Base-by-base conservation (phyloP, 306 rosid species). In the Prunus kanzakura region DNA sequence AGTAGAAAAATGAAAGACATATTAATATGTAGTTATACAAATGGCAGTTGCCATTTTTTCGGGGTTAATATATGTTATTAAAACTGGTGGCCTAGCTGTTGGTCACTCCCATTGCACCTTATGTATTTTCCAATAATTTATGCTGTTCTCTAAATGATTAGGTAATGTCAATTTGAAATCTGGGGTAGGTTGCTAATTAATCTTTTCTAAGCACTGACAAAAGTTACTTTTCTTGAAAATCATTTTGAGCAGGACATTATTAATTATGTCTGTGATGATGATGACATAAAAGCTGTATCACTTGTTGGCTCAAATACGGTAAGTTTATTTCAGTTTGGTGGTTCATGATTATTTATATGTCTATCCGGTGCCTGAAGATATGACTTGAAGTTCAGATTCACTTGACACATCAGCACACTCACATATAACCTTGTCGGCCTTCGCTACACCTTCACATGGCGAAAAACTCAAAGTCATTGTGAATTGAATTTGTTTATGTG, bases 261-360 rank as follows among this genome's bases (percentile, higher is more conserved):
- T 60, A 78, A 89, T 72, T 80, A 82, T 76, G 80, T 91, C 68
- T 89, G 96, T 52, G 90, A 89, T 72, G 93, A 91, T 32, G 90
- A 83, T 45, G 92, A 91, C 68, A 86, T 91, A 71, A 87, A 87
- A 83, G 93, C 92, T 45, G 80, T 91, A 70, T 87, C 93, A 8
- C 84, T 89, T 25, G 66, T 79, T 62, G 88, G 92, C 79, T 76
- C 93, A 67, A 83, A 73, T 78, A 45, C 82, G 13, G 93, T 89
- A 91, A 91, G 96, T 82, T 72, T 29, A 67, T 51, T 68, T 65
- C 73, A 30, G 51, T 56, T 72, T 54, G 58, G 9, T 64, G 70
- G 77, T 73, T 45, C 52, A 74, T 30, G 30, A 19, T 35, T 72
- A 54, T 58, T 29, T 15, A 60, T 29, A 46, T 71, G 30, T 22